Base-by-base conservation (phyloP, 2,329 filamentous ascomycete genomes). In the Pyrenophora seminiperda region DNA sequence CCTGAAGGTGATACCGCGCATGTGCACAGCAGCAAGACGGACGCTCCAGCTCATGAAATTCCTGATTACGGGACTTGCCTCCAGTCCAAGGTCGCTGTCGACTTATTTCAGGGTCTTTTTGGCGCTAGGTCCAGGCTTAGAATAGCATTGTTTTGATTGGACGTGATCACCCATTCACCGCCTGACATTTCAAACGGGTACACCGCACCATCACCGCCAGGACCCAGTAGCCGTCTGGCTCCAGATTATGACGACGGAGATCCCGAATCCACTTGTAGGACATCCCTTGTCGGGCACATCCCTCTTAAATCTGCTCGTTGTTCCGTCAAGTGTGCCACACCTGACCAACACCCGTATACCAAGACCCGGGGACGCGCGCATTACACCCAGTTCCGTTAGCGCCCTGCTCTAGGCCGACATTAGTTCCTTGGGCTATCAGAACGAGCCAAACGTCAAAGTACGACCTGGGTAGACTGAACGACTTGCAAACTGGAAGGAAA, bases 361-460 rank as follows among this genome's bases (percentile, higher is more conserved):
- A 22, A 27, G 24, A 27, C 24, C 24, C 10, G 24, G 24, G 24
- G 24, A 13, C 24, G 24, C 24, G 24, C 24, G 24, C 24, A 27
- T 54, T 49, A 54, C 55, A 45, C 53, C 54, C 47, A 58, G 52
- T 63, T 59, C 66, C 65, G 60, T 65, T 65, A 55, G 57, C 53
- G 54, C 59, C 59, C 53, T 58, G 55, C 50, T 43, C 47, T 42
- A 46, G 52, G 46, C 41, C 44, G 45, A 44, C 41, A n/a, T 47
- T 24, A 14, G 55, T 53, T 47, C 52, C 17, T 34, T 36, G 48
- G 41, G 18, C 31, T 56, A 62, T 60, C 62, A 54, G 46, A 53
- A 54, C 47, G 27, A 54, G 36, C 33, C 43, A 41, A 41, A 47
- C 33, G 45, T 36, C 43, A 27, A 33, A 32, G 15, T 50, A 33